Evolutionary conservation across 2,329 filamentous ascomycete species (phyloP).

Genomic region (Emergomyces africanus): DNA sequence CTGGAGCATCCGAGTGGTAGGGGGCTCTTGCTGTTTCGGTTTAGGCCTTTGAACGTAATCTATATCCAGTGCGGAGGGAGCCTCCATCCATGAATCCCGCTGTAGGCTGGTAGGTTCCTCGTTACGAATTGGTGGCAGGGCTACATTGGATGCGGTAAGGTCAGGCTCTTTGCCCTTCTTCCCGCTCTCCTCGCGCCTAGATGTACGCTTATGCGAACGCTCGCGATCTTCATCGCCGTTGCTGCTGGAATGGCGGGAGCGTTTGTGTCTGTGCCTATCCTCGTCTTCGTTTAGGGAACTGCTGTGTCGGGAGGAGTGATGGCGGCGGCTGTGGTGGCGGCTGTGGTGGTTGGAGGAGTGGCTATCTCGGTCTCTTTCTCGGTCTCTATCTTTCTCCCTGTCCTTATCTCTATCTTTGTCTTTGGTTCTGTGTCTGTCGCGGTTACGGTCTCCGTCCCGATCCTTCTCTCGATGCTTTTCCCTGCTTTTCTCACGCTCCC

Average conservation of each 20-base stretch:
- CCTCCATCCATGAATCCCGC: slow-evolving; percentile 91
- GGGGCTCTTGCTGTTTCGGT: slow-evolving; percentile 38
- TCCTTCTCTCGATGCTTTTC: slow-evolving; percentile 23
- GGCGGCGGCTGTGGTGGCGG: slow-evolving; percentile 37
- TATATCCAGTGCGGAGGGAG: slow-evolving; percentile 65
- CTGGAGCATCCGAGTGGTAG: slow-evolving; percentile 29
- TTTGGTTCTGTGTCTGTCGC: slow-evolving; percentile 18
- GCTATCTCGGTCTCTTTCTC: slow-evolving; percentile 28
- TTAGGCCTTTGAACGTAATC: slow-evolving; percentile 59
- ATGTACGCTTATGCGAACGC: slow-evolving; percentile 35
- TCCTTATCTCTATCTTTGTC: slow-evolving; percentile 29
- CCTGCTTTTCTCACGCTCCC: slow-evolving; percentile 23
- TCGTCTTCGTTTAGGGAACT: slow-evolving; percentile 35
- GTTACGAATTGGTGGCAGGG: slow-evolving; percentile 21
- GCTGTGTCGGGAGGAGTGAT: slow-evolving; percentile 24
- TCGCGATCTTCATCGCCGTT: slow-evolving; percentile 38
- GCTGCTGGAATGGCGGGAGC: slow-evolving; percentile 43
- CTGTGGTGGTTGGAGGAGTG: slow-evolving; percentile 20
- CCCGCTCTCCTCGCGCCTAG: slow-evolving; percentile 22
- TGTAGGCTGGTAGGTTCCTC: slow-evolving; percentile 39
- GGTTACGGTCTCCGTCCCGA: slow-evolving; percentile 27
- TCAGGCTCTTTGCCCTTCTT: slow-evolving; percentile 1
- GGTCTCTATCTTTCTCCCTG: slow-evolving; percentile 22
- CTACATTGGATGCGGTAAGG: background rate
- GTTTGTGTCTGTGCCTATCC: slow-evolving; percentile 51